Conservation (phyloP, 2,329 filamentous ascomycete species). For the Fusarium annulatum region DNA sequence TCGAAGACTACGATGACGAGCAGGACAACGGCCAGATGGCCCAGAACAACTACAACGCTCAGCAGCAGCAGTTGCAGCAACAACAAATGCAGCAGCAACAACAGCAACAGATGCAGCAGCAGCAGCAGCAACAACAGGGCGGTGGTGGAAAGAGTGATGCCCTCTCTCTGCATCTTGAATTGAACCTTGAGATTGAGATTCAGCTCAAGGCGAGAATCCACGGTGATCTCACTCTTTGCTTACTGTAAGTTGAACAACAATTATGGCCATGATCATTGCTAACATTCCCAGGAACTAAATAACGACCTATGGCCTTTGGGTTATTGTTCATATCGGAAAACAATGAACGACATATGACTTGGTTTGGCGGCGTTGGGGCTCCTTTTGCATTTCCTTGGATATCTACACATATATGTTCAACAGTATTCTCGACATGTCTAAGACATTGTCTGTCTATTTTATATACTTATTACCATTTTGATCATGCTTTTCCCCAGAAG, state of each 20-base stretch:
- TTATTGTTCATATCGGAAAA: neutral
- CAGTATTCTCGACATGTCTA: constrained; percentile 13
- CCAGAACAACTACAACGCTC: constrained; percentile 25
- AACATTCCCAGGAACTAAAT: constrained; percentile 28
- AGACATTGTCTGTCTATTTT: constrained; percentile 20
- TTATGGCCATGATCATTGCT: neutral
- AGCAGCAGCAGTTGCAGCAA: constrained; percentile 33
- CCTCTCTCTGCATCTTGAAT: constrained; percentile 77
- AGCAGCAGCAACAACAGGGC: constrained; percentile 28
- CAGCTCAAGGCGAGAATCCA: constrained; percentile 87
- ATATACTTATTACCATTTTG: constrained; percentile 16
- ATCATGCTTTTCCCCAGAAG: neutral
- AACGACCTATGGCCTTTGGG: neutral
- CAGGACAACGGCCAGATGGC: constrained; percentile 28
- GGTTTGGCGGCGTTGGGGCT: constrained; percentile 24
- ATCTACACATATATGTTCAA: constrained; percentile 6
- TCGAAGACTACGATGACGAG: constrained; percentile 31
- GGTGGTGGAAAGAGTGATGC: constrained; percentile 40
- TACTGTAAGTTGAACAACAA: constrained; percentile 61
- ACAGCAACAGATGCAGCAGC: constrained; percentile 19
- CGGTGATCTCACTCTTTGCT: constrained; percentile 81
- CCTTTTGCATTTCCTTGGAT: constrained; percentile 9
- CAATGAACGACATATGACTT: constrained; percentile 19
- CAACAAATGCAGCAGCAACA: constrained; percentile 31
- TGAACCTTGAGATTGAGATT: constrained; percentile 86